A percentile compares a stretch with the other conserved stretches of the same genome.
These are phyloP conservation scores for Teratosphaeria destructans DNA, from an alignment of 2,329 filamentous ascomycete species.

Conservation along the genomic window DNA sequence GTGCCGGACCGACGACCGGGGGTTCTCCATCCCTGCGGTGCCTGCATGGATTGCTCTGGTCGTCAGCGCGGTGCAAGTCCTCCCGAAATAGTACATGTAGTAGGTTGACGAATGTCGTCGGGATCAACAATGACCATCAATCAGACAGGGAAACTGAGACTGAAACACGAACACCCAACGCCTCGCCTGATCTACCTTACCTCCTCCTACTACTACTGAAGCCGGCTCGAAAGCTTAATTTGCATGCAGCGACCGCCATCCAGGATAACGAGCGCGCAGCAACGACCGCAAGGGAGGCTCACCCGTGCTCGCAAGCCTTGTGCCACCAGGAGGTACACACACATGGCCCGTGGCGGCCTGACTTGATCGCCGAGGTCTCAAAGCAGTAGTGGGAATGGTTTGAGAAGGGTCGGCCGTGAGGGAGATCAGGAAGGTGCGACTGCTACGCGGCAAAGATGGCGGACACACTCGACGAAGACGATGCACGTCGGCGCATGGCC, in stretches of 20 bases:
- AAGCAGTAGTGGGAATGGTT: not conserved
- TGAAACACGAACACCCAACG: not conserved
- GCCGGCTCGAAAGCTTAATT: not conserved
- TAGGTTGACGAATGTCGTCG: too few relatives aligned
- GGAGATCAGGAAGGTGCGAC: not conserved
- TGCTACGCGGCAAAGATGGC: not conserved
- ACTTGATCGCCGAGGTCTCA: not conserved
- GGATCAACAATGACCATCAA: too few relatives aligned
- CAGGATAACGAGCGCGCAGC: not conserved
- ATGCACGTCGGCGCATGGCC: not conserved
- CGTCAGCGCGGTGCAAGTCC: too few relatives aligned
- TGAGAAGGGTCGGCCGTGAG: not conserved
- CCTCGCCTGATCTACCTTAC: not conserved
- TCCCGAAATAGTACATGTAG: too few relatives aligned
- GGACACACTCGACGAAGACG: not conserved
- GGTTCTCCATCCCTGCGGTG: not conserved
- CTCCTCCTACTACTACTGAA: not conserved
- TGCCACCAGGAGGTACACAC: not conserved
- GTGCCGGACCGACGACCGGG: not conserved
- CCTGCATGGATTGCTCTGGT: not conserved
- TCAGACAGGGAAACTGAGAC: not conserved
- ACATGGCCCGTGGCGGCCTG: not conserved
- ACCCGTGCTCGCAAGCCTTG: not conserved
- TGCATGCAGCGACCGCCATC: not conserved
- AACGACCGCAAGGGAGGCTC: not conserved